Percentiles rank a stretch among this genome's conserved stretches.
phyloP scores from a whole-genome alignment of 1,284 basidiomycete genomes.

The Paramarasmius palmivorus region DNA sequence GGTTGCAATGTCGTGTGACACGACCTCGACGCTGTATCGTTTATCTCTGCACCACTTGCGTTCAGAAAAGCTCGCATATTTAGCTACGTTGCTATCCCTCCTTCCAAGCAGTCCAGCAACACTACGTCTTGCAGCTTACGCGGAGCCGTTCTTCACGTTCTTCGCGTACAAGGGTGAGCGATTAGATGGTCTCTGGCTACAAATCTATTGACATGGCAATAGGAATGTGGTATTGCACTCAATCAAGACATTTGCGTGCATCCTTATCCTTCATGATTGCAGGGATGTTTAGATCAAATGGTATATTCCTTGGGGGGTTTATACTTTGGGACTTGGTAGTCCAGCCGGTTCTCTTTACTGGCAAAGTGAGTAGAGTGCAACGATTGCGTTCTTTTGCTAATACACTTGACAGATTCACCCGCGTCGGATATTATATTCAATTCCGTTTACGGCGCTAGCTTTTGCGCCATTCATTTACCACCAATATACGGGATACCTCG shows the following conservation, averaged over 20 bases:
- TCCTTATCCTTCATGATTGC: constrained; percentile 68
- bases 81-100: constrained; percentile 70
- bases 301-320: constrained; percentile 74
- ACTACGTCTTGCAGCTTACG: constrained; percentile 71
- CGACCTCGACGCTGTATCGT: constrained; percentile 61
- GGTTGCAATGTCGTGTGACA: constrained; percentile 44
- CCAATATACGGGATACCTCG: constrained; percentile 63
- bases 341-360: constrained; percentile 43
- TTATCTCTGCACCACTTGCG: constrained; percentile 54
- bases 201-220: no score
- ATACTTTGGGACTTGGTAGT: constrained; percentile 70
- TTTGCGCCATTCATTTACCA: constrained; percentile 71
- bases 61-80: constrained; percentile 57
- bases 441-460: constrained; percentile 44
- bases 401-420: constrained; percentile 30
- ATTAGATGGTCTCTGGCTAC: background rate
- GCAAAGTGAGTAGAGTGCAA: constrained; percentile 30
- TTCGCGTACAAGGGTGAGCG: constrained; percentile 71
- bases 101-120: constrained; percentile 82
- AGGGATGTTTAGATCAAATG: constrained; percentile 79
- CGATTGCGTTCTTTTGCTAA: background rate
- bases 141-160: constrained; percentile 85
- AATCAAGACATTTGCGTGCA: constrained; percentile 50
- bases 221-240: constrained; percentile 66
- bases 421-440: constrained; percentile 31